Evolutionary conservation across 1,139 yeast species (phyloP).

Genomic region (Schwanniomyces etchellsii): DNA sequence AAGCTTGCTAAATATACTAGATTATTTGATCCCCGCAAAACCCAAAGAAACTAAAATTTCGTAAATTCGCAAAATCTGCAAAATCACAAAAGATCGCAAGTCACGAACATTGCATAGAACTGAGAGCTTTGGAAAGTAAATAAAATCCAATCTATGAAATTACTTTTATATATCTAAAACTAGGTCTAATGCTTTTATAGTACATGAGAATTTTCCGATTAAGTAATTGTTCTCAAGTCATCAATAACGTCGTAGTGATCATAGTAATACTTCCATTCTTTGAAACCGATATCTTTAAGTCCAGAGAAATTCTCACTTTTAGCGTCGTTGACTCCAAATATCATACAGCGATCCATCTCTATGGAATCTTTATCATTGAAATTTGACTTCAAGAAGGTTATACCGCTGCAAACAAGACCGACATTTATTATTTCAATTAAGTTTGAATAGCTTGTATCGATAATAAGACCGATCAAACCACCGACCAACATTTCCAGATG

Average conservation of each 20-base stretch:
- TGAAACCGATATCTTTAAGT: slow-evolving; percentile 39
- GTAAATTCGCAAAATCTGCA: no score
- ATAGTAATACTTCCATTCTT: slow-evolving; percentile 34
- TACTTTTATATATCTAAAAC: no score
- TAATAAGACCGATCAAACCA: slow-evolving; percentile 53
- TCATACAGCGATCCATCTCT: slow-evolving; percentile 29
- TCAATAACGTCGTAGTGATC: slow-evolving; percentile 25
- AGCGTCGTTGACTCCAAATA: slow-evolving; percentile 36
- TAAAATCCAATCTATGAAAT: no score
- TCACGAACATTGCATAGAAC: no score
- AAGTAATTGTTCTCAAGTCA: not conserved
- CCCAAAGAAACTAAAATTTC: no score
- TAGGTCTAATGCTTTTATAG: no score
- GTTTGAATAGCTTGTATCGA: slow-evolving; percentile 51
- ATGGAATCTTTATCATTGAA: slow-evolving; percentile 18
- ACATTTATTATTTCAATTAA: slow-evolving; percentile 50
- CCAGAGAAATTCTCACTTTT: slow-evolving; percentile 26
- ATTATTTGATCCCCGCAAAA: no score
- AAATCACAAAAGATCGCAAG: no score
- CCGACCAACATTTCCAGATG: slow-evolving; percentile 28
- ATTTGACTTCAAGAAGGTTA: slow-evolving; percentile 44
- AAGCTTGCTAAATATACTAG: no score
- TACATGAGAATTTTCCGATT: no score
- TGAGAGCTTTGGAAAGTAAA: no score
- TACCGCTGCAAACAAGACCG: slow-evolving; percentile 57